Percentiles rank a stretch among this genome's conserved stretches.
phyloP scores from a whole-genome alignment of 2,329 filamentous ascomycete genomes.

The Verticillium alfalfae region DNA sequence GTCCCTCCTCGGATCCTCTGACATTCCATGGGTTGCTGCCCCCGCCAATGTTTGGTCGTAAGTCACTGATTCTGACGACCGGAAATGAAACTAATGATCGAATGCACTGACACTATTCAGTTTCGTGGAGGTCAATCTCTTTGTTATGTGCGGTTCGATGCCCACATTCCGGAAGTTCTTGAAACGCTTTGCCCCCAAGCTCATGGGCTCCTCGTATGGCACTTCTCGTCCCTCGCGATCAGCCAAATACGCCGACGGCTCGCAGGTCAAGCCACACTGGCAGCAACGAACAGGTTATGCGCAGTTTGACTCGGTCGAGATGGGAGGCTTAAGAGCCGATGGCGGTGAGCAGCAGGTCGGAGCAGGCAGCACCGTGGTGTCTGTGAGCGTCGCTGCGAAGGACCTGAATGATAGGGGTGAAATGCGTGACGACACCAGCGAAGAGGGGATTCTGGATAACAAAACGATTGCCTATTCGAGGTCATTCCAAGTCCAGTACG shows the following conservation, averaged over 20 bases:
- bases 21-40: slow-evolving; percentile 10
- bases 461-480: neutral
- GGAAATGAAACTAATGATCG: too few species aligned
- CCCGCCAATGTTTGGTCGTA: slow-evolving; percentile 13
- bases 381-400: neutral
- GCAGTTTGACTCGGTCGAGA: neutral
- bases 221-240: neutral
- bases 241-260: neutral
- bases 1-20: slow-evolving; percentile 8
- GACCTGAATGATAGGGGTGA: neutral
- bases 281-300: neutral
- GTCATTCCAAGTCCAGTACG: neutral
- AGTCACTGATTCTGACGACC: neutral
- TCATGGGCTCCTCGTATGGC: slow-evolving; percentile 12
- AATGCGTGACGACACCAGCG: neutral
- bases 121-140: slow-evolving; percentile 21
- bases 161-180: slow-evolving; percentile 30
- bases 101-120: slow-evolving; percentile 6
- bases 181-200: slow-evolving; percentile 19
- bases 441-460: neutral
- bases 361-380: neutral
- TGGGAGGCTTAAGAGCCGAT: neutral
- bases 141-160: slow-evolving; percentile 23
- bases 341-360: neutral
- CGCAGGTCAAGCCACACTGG: neutral